Conservation (phyloP, 192 early-diverging fungal species). For the Paraglomus occultum region DNA sequence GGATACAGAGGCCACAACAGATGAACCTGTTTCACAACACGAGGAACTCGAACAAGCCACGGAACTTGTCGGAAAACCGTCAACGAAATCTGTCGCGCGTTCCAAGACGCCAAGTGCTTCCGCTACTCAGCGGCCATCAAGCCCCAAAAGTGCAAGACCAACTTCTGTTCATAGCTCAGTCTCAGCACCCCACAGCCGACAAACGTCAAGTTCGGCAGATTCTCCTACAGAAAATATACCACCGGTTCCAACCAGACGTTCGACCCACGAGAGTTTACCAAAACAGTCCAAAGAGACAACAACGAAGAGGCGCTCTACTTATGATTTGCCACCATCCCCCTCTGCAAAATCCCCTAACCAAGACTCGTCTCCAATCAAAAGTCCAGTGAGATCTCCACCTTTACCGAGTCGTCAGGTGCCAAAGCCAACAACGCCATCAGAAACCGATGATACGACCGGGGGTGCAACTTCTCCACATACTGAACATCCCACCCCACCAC, state of each 20-base stretch:
- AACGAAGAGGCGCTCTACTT: conserved; percentile 1
- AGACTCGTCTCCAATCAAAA: neutral
- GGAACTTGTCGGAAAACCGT: no score
- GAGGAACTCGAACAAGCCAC: neutral
- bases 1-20: neutral
- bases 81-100: no score
- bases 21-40: neutral
- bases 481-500: neutral
- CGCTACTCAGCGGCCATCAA: no score
- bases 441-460: neutral
- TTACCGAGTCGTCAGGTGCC: no score
- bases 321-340: neutral
- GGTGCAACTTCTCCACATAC: neutral
- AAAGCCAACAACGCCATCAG: neutral
- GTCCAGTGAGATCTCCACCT: conserved; percentile 7
- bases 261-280: no score
- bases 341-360: neutral
- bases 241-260: neutral
- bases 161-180: neutral
- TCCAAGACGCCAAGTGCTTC: no score
- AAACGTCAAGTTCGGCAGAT: neutral
- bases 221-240: conserved; percentile 17
- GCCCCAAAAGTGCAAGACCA: neutral
- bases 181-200: neutral
- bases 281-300: neutral